Conservation (phyloP, 1,284 basidiomycete species). For the Thelephora terrestris region DNA sequence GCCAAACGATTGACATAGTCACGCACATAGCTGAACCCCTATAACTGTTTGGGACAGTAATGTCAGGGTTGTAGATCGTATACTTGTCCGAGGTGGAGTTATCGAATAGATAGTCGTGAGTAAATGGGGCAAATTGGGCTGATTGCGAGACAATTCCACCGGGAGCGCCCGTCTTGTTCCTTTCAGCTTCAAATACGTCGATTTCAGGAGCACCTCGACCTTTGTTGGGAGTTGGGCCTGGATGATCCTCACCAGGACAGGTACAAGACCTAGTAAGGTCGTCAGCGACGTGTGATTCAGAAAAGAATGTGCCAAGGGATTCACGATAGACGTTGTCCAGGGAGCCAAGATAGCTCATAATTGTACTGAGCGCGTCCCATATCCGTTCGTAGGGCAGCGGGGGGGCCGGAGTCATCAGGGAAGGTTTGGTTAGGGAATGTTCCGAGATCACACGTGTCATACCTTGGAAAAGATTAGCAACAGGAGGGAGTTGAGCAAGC, state of each 20-base stretch:
- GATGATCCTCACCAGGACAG: slow-evolving; percentile 73
- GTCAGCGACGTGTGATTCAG: not conserved
- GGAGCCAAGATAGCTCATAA: slow-evolving; percentile 34
- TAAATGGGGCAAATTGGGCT: slow-evolving; percentile 59
- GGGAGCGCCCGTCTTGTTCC: slow-evolving; percentile 34
- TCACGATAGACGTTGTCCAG: too few species aligned
- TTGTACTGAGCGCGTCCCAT: slow-evolving; percentile 35
- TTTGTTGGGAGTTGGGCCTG: slow-evolving; percentile 56
- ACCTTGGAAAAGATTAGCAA: slow-evolving; percentile 27
- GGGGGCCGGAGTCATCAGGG: slow-evolving; percentile 33
- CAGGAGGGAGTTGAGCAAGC: slow-evolving; percentile 12
- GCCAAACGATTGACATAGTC: not conserved
- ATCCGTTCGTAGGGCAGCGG: slow-evolving; percentile 37
- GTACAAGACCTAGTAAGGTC: slow-evolving; percentile 48
- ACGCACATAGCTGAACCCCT: slow-evolving; percentile 9
- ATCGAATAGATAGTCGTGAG: slow-evolving; percentile 38
- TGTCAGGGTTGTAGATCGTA: slow-evolving; percentile 32
- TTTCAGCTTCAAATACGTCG: slow-evolving; percentile 69
- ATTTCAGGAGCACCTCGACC: slow-evolving; percentile 84
- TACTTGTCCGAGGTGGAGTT: slow-evolving; percentile 34
- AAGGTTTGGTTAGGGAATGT: slow-evolving; percentile 74
- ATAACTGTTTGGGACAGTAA: slow-evolving; percentile 23
- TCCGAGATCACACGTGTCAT: slow-evolving; percentile 76
- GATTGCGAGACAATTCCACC: slow-evolving; percentile 54
- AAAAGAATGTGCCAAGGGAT: too few species aligned